A percentile compares a stretch with the other conserved stretches of the same genome.
These are phyloP conservation scores for Blastobotrys arbuscula DNA, from an alignment of 1,139 yeast species.

Conservation along the genomic window DNA sequence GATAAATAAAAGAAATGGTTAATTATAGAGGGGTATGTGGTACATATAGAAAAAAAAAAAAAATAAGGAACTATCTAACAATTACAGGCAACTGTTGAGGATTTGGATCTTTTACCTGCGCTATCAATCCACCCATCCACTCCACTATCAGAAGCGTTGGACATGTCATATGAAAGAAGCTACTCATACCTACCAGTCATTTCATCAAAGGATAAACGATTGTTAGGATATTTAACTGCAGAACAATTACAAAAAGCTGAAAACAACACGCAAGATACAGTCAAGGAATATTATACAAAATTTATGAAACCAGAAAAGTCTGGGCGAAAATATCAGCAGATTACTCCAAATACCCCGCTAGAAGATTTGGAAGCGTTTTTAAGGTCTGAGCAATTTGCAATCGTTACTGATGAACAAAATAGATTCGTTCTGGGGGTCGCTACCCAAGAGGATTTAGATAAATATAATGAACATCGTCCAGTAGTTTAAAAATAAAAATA, in stretches of 20 bases:
- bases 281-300: constrained; percentile 29
- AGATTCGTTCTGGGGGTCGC: constrained; percentile 59
- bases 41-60: not conserved
- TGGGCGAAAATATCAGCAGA: constrained; percentile 33
- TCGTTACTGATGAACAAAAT: constrained; percentile 50
- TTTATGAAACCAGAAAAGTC: constrained; percentile 23
- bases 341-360: constrained; percentile 55
- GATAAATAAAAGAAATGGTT: constrained; percentile 1
- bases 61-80: not conserved
- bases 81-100: constrained; percentile 49
- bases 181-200: constrained; percentile 57
- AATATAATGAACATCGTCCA: constrained; percentile 45
- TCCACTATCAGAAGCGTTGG: constrained; percentile 43
- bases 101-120: constrained; percentile 58
- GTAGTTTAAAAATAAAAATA: not conserved
- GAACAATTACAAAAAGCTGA: constrained; percentile 40
- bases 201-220: constrained; percentile 43
- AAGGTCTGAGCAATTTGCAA: constrained; percentile 49
- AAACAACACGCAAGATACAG: constrained; percentile 39
- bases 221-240: constrained; percentile 54
- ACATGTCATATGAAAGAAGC: constrained; percentile 48
- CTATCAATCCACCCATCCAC: constrained; percentile 51
- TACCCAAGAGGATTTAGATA: constrained; percentile 54
- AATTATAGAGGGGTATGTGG: constrained; percentile 27
- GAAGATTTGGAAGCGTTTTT: constrained; percentile 52